Base-by-base conservation (phyloP, 1,139 yeast genomes). In the Pichia sp. region DNA sequence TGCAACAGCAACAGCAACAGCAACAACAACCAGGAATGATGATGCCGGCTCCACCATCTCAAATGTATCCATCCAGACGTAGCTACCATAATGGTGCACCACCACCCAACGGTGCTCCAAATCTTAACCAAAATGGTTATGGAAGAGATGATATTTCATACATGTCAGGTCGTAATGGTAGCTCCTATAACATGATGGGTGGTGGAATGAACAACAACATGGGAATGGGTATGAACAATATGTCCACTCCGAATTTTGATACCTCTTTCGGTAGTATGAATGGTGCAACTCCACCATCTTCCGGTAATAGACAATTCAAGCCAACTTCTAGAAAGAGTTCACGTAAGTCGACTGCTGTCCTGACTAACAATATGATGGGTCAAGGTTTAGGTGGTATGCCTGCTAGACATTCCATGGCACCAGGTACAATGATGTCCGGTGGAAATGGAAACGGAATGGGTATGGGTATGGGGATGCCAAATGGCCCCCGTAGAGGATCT, bases 271-370 rank as follows among this genome's bases (percentile, higher is more conserved):
- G 35, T 31, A 37, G 40, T 14, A 27, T 34, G 30, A 9, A 11
- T 12, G 34, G 34, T n/a, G 28, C 22, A 27, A 28, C 14, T 22
- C 14, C 17, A 12, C 17, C 28, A 29, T 17, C 14, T 14, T 5
- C 5, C 6, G 26, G 26, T 23, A 43, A 38, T 28, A 48, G 56
- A 37, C 51, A 43, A 23, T 55, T 55, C 40, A 56, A 53, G 35
- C 53, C 58, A 29, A 55, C 60, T 9, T 52, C 59, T 10, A 46
- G 60, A 34, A 57, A 57, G 41, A 52, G 54, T 37, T 40, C 46
- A 20, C 46, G 61, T 35, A 53, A 51, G 32, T 53, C 59, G 5
- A 45, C 55, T 10, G 44, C 56, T 10, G 42, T 50, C 15, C n/a
- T 50, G 19, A 35, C 45, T 12, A 47, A 40, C 22, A 30, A 47